Conservation (phyloP, 2,329 filamentous ascomycete species). For the Emergomyces pasteurianus region DNA sequence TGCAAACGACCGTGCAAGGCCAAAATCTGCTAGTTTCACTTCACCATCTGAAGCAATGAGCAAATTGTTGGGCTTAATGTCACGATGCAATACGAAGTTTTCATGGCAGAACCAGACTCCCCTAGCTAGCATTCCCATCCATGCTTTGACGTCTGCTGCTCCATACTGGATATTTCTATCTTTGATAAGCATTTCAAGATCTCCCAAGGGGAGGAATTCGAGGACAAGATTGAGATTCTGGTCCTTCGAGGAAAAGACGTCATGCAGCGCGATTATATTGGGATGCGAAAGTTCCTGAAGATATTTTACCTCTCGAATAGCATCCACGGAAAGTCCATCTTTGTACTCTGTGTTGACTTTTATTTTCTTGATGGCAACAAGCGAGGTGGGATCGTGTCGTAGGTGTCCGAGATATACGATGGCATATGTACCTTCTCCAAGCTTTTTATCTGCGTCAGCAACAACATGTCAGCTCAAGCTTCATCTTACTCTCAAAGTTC, state of each 20-base stretch:
- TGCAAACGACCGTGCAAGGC: constrained; percentile 77
- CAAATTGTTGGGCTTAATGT: constrained; percentile 98
- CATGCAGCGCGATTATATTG: constrained; percentile 86
- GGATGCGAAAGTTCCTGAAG: constrained; percentile 88
- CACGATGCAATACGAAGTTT: constrained; percentile 84
- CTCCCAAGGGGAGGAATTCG: constrained; percentile 85
- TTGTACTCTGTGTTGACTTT: constrained; percentile 51
- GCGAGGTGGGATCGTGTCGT: constrained; percentile 54
- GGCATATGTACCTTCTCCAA: constrained; percentile 95
- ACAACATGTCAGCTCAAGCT: neutral
- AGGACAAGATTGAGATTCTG: constrained; percentile 94
- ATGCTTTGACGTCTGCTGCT: constrained; percentile 85
- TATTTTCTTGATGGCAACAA: constrained; percentile 58
- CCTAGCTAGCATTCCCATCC: constrained; percentile 94
- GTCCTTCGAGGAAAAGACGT: constrained; percentile 90
- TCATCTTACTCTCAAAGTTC: neutral
- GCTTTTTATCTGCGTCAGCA: constrained; percentile 55
- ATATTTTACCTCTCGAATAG: constrained; percentile 89
- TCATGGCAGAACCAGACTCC: constrained; percentile 96
- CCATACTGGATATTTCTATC: constrained; percentile 75
- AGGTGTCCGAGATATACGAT: constrained; percentile 86
- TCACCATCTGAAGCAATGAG: constrained; percentile 86
- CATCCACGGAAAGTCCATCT: constrained; percentile 88
- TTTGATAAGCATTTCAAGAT: constrained; percentile 87
- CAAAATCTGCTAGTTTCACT: constrained; percentile 95